Evolutionary conservation across 2,329 filamentous ascomycete genomes (phyloP).

Genomic region (Ascochyta fabae): DNA sequence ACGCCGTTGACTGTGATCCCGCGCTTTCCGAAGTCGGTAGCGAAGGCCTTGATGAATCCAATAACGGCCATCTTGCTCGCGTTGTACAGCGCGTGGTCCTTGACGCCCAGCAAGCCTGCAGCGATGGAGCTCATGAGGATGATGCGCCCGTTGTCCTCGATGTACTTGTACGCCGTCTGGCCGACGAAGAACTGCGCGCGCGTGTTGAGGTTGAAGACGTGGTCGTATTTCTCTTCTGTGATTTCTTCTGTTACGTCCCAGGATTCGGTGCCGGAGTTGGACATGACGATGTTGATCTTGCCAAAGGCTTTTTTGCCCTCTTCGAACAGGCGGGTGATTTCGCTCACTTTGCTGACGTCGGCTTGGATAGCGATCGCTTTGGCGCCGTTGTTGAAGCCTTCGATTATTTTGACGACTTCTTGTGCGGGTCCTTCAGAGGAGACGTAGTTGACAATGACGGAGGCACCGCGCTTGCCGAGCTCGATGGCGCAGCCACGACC

Average conservation of each 20-base stretch:
- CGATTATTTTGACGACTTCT: slow-evolving; percentile 57
- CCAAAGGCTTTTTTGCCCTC: slow-evolving; percentile 53
- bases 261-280: slow-evolving; percentile 66
- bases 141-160: slow-evolving; percentile 72
- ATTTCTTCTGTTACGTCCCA: slow-evolving; percentile 74
- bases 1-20: slow-evolving; percentile 76
- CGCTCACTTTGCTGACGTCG: slow-evolving; percentile 60
- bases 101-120: slow-evolving; percentile 69
- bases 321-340: slow-evolving; percentile 65
- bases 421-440: slow-evolving; percentile 58
- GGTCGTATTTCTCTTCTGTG: slow-evolving; percentile 73
- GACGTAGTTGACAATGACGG: slow-evolving; percentile 70
- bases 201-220: slow-evolving; percentile 72
- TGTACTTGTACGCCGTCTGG: slow-evolving; percentile 74
- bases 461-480: slow-evolving; percentile 69
- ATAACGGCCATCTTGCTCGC: slow-evolving; percentile 76
- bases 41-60: slow-evolving; percentile 73
- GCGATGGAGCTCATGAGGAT: slow-evolving; percentile 78
- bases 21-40: slow-evolving; percentile 72
- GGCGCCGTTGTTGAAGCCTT: slow-evolving; percentile 55
- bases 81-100: slow-evolving; percentile 75
- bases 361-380: slow-evolving; percentile 65
- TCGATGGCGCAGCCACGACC: slow-evolving; percentile 71
- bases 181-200: slow-evolving; percentile 79
- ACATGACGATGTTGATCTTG: slow-evolving; percentile 57